Conservation (phyloP, 2,329 filamentous ascomycete species). For the Lachnellula hyalina region DNA sequence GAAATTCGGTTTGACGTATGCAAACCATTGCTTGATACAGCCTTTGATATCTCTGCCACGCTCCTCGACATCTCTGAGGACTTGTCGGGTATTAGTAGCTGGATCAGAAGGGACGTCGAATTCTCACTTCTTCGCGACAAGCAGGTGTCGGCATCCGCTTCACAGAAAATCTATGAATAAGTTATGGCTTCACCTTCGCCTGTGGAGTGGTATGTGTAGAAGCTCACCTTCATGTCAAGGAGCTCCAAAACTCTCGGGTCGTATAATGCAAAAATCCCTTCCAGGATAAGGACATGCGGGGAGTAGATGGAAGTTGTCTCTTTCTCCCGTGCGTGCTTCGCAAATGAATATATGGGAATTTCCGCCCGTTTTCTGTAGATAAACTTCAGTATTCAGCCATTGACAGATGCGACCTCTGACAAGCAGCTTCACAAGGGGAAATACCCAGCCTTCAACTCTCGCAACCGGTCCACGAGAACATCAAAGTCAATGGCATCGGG, state of each 20-base stretch:
- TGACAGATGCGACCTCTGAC: neutral
- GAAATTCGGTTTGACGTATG: conserved; percentile 94
- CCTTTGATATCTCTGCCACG: conserved; percentile 89
- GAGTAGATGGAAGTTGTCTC: conserved; percentile 89
- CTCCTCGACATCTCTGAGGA: conserved; percentile 82
- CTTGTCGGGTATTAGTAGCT: neutral
- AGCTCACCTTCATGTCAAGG: conserved; percentile 77
- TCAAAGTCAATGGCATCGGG: conserved; percentile 96
- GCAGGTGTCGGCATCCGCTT: conserved; percentile 92
- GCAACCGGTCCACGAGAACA: conserved; percentile 69
- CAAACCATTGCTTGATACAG: conserved; percentile 97
- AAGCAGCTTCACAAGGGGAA: conserved; percentile 1
- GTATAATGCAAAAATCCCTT: conserved; percentile 93
- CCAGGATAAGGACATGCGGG: conserved; percentile 88
- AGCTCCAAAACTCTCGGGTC: conserved; percentile 80
- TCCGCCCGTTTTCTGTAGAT: conserved; percentile 70
- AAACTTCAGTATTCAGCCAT: neutral
- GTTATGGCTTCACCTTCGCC: conserved; percentile 3
- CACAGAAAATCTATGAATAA: conserved; percentile 71
- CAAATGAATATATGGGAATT: conserved; percentile 92
- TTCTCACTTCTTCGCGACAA: conserved; percentile 75
- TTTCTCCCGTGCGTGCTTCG: conserved; percentile 75
- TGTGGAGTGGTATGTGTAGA: neutral
- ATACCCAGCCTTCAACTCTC: conserved; percentile 88
- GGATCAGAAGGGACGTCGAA: neutral